Base-by-base conservation (phyloP, 805 yeast genomes). In the Saccharomycopsis malanga region DNA sequence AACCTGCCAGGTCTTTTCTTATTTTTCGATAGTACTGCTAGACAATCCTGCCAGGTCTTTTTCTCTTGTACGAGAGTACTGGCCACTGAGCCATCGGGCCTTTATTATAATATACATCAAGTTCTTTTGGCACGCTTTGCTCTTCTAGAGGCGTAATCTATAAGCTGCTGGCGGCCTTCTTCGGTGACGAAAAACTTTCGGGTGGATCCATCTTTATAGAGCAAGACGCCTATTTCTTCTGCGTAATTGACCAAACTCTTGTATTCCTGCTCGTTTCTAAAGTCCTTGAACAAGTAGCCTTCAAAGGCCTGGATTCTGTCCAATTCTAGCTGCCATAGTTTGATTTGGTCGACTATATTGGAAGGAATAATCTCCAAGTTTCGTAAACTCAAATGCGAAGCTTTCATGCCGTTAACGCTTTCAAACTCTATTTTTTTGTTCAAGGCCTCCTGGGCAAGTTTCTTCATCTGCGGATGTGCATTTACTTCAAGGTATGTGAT, bases 271-370 rank as follows among this genome's bases (percentile, higher is more conserved):
- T 76, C 83, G 50, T 72, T 82, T 21, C 81, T 71, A 62, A 93
- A 93, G 57, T 91, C 96, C 48, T 87, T 82, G 66, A 86, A 93
- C 39, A 93, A 64, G 50, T 82, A 88, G 0, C 99, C 99, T 24
- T 81, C 87, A 43, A 79, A 84, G 1, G 93, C 77, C 56, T 84
- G 81, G 54, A 93, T 86, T 65, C 99, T 76, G 62, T 93, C 98
- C 67, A 89, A 66, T 61, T 93, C 99, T 51, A 93, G 70, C 67
- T 93, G 98, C 99, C 99, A 93, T 45, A 93, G 71, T 60, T 81
- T 82, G 56, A 93, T 86, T 62, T 93, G 99, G 64, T 93, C 99
- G 1, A 87, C 85, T n/a, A 93, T 95, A 0, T 96, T 93, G 0
- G 98, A 96, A 3, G 98, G 98, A 4, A 85, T 62, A 10, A 93